These are phyloP conservation scores for Zygosaccharomyces bisporus DNA, from an alignment of 805 yeast species.

Conservation along the genomic window DNA sequence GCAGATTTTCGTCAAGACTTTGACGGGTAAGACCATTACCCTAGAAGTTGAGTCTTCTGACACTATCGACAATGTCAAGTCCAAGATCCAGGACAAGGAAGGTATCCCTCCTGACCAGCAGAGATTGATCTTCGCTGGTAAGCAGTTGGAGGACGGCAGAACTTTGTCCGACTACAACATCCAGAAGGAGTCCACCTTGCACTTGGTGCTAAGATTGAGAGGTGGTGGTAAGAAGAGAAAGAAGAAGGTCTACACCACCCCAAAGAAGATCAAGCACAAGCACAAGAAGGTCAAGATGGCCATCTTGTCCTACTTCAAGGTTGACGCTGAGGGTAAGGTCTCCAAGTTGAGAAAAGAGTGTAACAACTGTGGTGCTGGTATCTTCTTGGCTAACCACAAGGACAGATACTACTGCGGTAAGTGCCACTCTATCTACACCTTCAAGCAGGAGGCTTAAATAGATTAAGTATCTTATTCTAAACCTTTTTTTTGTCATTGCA, in stretches of 20 bases:
- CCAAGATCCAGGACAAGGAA: conserved; percentile 95
- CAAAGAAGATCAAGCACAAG: conserved; percentile 99
- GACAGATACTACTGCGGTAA: conserved; percentile 99
- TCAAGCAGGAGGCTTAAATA: conserved; percentile 34
- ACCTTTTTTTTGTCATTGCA: background rate
- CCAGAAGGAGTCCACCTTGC: conserved; percentile 95
- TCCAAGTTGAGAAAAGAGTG: conserved; percentile 99
- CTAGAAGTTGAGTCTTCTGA: conserved; percentile 97
- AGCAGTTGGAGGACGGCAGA: conserved; percentile 95
- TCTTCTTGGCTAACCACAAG: conserved; percentile 98
- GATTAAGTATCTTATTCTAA: conserved; percentile 1
- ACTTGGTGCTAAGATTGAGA: conserved; percentile 95
- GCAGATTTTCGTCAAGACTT: conserved; percentile 99
- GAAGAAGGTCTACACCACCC: conserved; percentile 99
- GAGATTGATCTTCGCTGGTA: conserved; percentile 96
- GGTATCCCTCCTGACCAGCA: conserved; percentile 98
- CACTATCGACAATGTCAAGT: conserved; percentile 94
- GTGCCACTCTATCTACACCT: conserved; percentile 92
- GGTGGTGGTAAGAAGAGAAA: conserved; percentile 99
- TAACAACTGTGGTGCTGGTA: conserved; percentile 97
- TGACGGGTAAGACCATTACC: conserved; percentile 99
- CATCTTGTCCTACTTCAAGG: conserved; percentile 99
- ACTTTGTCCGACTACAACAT: conserved; percentile 96
- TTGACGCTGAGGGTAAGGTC: conserved; percentile 96
- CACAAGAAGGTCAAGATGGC: conserved; percentile 99